Conservation (phyloP, 768 basidiomycete species). For the Trametes cubensis region DNA sequence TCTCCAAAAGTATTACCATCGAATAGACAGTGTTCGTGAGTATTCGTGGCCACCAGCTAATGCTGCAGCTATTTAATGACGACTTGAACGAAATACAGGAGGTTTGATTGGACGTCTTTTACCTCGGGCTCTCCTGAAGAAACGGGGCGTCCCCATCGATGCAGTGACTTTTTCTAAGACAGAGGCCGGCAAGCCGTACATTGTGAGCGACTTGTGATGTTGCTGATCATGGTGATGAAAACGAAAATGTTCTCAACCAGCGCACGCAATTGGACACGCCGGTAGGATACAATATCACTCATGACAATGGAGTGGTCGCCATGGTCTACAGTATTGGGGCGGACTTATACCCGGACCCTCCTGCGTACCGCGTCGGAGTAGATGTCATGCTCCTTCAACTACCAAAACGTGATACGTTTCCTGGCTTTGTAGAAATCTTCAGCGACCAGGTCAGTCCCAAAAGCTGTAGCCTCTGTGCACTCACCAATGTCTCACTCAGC, state of each 20-base stretch:
- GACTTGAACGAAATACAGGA: conserved; percentile 44
- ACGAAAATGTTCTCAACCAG: background rate
- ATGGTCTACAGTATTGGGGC: conserved; percentile 55
- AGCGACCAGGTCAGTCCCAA: conserved; percentile 57
- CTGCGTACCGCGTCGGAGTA: conserved; percentile 62
- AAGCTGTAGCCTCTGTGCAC: background rate
- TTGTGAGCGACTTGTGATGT: conserved; percentile 46
- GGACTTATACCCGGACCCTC: conserved; percentile 50
- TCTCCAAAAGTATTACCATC: conserved; percentile 67
- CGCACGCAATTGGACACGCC: conserved; percentile 30
- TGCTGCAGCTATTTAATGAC: too few relatives aligned
- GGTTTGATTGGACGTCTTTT: conserved; percentile 78
- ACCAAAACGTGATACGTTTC: conserved; percentile 58
- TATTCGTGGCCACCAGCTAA: background rate
- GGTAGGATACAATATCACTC: conserved; percentile 79
- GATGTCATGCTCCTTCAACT: conserved; percentile 81
- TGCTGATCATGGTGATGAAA: background rate
- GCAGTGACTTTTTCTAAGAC: conserved; percentile 60
- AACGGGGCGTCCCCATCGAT: conserved; percentile 52
- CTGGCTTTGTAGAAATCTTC: conserved; percentile 63
- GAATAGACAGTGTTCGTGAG: conserved; percentile 78
- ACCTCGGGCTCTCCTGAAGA: conserved; percentile 61
- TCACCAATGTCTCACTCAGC: conserved; percentile 30
- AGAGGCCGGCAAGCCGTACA: conserved; percentile 73
- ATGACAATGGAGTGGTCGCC: conserved; percentile 73